A percentile compares a stretch with the other conserved stretches of the same genome.
Evolutionary conservation across 1,284 basidiomycete genomes (phyloP).

Genomic region (Apiotrichum mycotoxinovorans): DNA sequence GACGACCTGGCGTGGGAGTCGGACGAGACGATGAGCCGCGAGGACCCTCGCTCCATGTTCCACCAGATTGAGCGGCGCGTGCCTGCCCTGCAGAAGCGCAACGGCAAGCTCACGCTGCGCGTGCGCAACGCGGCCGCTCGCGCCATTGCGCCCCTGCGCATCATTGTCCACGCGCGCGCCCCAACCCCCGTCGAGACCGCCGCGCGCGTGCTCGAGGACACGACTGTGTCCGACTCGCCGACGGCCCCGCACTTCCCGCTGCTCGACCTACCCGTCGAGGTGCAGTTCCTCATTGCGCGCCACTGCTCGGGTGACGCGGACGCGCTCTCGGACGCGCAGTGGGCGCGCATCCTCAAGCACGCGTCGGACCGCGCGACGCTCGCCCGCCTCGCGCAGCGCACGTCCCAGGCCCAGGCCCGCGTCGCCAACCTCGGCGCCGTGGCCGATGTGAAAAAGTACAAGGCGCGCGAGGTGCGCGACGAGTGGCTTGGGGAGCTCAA

Average conservation of each 20-base stretch:
- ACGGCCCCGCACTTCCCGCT: constrained; percentile 25
- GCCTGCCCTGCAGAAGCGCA: constrained; percentile 33
- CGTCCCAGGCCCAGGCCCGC: constrained; percentile 6
- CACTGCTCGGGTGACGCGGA: constrained; percentile 31
- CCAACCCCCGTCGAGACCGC: constrained; percentile 23
- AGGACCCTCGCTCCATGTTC: constrained; percentile 13
- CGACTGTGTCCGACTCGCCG: not conserved
- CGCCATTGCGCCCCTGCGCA: constrained; percentile 28
- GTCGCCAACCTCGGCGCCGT: not conserved
- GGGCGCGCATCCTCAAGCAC: constrained; percentile 27
- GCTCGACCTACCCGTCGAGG: constrained; percentile 40
- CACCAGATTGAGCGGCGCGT: constrained; percentile 30
- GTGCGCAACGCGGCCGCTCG: constrained; percentile 27
- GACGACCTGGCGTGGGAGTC: constrained; percentile 9
- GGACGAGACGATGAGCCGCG: constrained; percentile 5
- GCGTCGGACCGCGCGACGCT: constrained; percentile 26
- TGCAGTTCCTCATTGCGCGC: constrained; percentile 34
- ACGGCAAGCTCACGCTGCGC: constrained; percentile 32
- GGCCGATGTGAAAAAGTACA: constrained; percentile 8
- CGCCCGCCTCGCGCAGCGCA: constrained; percentile 8
- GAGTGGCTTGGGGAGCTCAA: constrained; percentile 32
- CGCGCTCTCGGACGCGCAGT: constrained; percentile 40
- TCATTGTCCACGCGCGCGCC: constrained; percentile 35
- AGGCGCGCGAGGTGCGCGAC: constrained; percentile 21
- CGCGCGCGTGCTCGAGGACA: constrained; percentile 20